These are phyloP conservation scores for Eruca vesicaria DNA, from an alignment of 441 rosid genomes.

Conservation along the genomic window DNA sequence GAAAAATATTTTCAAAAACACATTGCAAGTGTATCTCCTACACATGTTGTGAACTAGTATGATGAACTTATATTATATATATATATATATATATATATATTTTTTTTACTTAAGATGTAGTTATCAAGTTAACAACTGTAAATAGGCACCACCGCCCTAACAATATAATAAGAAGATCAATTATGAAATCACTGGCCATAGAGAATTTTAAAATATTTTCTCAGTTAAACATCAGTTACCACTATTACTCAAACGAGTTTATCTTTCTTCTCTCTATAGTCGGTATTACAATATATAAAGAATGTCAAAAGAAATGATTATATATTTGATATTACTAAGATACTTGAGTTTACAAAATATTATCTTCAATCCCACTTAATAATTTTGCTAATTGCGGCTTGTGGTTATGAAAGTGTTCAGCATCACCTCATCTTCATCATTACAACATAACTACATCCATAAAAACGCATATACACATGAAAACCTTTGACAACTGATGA, in stretches of 20 bases:
- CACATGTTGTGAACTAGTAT: not conserved
- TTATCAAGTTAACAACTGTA: constrained; percentile 5
- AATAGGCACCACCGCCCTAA: constrained; percentile 27
- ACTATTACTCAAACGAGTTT: not conserved
- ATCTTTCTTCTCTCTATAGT: not conserved
- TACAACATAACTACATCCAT: not conserved
- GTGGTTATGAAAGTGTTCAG: not conserved
- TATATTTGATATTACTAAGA: not conserved
- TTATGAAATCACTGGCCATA: not conserved
- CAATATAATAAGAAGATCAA: constrained; percentile 11
- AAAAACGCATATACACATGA: not conserved
- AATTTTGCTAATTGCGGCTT: constrained; percentile 2
- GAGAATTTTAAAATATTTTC: too few species aligned
- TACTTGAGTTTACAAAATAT: constrained; percentile 20
- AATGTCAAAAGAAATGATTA: constrained; percentile 28
- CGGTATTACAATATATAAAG: not conserved
- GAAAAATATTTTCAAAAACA: not conserved
- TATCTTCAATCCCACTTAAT: constrained; percentile 27
- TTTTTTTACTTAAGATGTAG: not conserved
- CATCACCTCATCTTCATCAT: constrained; percentile 2
- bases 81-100: too few species aligned
- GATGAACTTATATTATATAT: not conserved
- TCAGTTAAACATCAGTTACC: not conserved
- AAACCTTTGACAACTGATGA: not conserved
- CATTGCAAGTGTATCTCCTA: not conserved